Evolutionary conservation across 108 stramenopile genomes (phyloP), one percentile per base, ranked within the genome.

Genomic region (Stephanodiscus triporus): DNA sequence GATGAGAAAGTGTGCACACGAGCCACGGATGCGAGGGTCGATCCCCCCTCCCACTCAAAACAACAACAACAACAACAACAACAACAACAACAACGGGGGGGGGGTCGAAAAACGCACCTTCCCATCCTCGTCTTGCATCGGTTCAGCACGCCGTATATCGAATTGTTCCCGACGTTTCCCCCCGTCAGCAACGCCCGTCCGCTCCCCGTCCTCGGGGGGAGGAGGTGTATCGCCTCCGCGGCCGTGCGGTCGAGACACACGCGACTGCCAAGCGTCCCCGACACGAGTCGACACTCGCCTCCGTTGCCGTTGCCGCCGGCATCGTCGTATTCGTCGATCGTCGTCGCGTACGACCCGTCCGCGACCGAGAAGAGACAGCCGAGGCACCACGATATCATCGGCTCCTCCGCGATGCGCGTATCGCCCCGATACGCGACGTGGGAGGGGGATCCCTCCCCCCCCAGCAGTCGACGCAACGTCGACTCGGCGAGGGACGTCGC

Each of bases 111-210:
- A 56, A 24, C 24, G 14, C 56, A 57, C 56, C 56, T 57, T 6
- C 91, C 91, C 92, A 93, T 91, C 61, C 66, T 77, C 10, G 94
- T 95, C 64, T 77, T 54, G 56, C 85, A 88, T 10, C 88, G 84
- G 66, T 84, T 84, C 70, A 95, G 69, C 7, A 93, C 63, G 34
- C 88, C 92, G 60, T 49, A 88, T 9, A 95, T 38, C 9, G 88
- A 89, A 72, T 89, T 91, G 67, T 88, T 94, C 65, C 68, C 51
- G 14, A 49, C 8, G 49, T 71, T 76, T 4, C 90, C 89, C 16
- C 90, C 90, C 10, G 85, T 77, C 9, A 82, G 19, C 22, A 79
- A 65, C 2, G 82, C 68, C 10, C 84, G 86, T 22, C 76, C 74
- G 19, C 88, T 86, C 13, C 76, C 81, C 75, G 85, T 82, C 45